Conservation (phyloP, 805 yeast species). For the Candida koratica region DNA sequence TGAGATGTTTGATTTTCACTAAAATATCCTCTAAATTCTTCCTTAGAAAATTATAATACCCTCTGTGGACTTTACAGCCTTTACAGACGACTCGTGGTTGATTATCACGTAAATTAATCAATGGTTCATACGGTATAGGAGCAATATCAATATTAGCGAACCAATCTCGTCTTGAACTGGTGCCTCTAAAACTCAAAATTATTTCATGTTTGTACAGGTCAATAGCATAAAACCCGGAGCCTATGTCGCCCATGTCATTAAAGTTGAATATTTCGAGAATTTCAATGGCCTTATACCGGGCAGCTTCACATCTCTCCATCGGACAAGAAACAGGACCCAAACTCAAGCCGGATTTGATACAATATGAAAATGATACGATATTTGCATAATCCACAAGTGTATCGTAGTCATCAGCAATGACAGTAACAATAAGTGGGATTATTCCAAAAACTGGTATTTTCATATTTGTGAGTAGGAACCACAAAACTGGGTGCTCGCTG, state of each 20-base stretch:
- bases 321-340: constrained; percentile 29
- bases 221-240: constrained; percentile 53
- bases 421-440: background rate
- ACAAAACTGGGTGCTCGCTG: background rate
- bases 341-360: constrained; percentile 29
- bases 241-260: constrained; percentile 41
- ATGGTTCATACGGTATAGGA: constrained; percentile 47
- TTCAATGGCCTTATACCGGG: constrained; percentile 23
- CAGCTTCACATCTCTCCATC: constrained; percentile 21
- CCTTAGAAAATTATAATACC: constrained; percentile 50
- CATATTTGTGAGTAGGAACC: constrained; percentile 1
- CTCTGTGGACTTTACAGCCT: constrained; percentile 59
- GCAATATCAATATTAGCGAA: constrained; percentile 49
- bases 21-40: constrained; percentile 39
- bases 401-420: constrained; percentile 11
- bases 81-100: constrained; percentile 32
- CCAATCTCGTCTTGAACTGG: constrained; percentile 61
- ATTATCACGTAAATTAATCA: constrained; percentile 19
- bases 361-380: constrained; percentile 35
- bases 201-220: constrained; percentile 45
- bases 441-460: background rate
- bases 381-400: constrained; percentile 31
- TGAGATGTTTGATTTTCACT: constrained; percentile 29
- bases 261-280: constrained; percentile 40
- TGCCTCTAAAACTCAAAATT: constrained; percentile 58